Evolutionary conservation across 148 eudicot species (phyloP).

Genomic region (Cornus florida): DNA sequence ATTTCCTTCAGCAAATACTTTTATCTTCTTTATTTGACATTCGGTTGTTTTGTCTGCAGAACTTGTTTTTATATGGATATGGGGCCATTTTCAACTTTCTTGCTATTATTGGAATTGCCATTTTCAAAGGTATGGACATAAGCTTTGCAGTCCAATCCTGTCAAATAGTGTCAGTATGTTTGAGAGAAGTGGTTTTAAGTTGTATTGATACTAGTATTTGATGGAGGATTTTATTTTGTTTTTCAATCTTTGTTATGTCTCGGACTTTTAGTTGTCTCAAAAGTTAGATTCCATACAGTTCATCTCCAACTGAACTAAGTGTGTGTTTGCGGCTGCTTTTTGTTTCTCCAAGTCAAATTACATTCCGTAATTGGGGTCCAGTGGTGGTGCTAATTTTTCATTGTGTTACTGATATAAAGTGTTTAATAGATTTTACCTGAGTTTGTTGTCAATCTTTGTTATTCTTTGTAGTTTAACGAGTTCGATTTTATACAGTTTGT

Average conservation of each 20-base stretch:
- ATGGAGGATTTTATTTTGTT: neutral
- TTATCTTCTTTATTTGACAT: conserved; percentile 3
- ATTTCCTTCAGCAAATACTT: neutral
- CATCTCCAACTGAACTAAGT: conserved; percentile 8
- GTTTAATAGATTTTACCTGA: neutral
- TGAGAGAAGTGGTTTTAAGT: neutral
- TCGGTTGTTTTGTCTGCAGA: conserved; percentile 44
- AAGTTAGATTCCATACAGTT: neutral
- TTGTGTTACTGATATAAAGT: neutral
- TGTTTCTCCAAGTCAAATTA: neutral
- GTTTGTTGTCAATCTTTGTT: neutral
- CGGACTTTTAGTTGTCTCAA: neutral
- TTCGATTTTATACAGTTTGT: neutral
- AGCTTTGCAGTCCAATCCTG: neutral
- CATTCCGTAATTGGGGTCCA: neutral
- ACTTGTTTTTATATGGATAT: conserved; percentile 85
- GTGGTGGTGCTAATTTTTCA: neutral
- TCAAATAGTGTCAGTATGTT: conserved; percentile 6
- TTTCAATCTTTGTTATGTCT: neutral
- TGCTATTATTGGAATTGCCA: conserved; percentile 54
- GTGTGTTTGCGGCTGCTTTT: conserved; percentile 12
- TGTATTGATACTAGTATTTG: neutral
- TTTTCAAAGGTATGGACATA: conserved; percentile 18
- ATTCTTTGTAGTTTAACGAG: neutral
- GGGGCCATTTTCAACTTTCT: conserved; percentile 93